Evolutionary conservation across 2,329 filamentous ascomycete genomes (phyloP), one percentile per base, ranked within the genome.

Genomic region (Dendryphion nanum): DNA sequence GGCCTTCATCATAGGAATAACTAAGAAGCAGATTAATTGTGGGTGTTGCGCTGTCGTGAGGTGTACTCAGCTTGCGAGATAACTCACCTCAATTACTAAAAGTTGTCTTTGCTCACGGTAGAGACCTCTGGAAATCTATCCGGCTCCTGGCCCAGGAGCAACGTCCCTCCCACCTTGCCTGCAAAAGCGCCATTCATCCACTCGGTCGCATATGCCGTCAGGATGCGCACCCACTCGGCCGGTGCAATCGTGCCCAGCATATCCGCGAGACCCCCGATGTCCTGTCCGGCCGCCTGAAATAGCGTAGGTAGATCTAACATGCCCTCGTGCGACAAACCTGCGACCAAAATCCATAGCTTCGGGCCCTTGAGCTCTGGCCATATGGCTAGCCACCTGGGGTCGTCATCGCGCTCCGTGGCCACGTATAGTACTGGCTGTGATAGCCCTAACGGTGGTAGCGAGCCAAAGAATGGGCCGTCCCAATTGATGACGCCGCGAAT

Each of bases 291-390:
- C 28, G 47, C 48, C 40, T 51, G 33, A 20, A 54, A 37, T 32
- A 50, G 35, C 31, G 30, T 33, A 10, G 33, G 41, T 18, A 38
- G 35, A 47, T 55, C 48, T 37, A 43, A 32, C 17, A 57, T 47
- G 18, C 41, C 42, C 36, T 44, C 14, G 30, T 58, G 54, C 30
- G 35, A 42, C 30, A 40, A 38, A 24, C 47, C 47, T 30, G 43
- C 50, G 20, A 58, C 38, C 8, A 41, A 20, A 21, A 56, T 21
- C 48, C 45, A 53, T 16, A 55, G 39, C 49, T 56, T 57, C 17
- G 52, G 51, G 17, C 49, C 52, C 31, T 50, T 47, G 1, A 54
- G 28, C 34, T 50, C 23, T 21, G 48, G 43, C 50, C 50, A 55
- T 19, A 34, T 26, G 6, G 24, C 33, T 14, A 42, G 19, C 46